These are phyloP conservation scores for Periconia digitata DNA, from an alignment of 2,329 filamentous ascomycete genomes.

Conservation along the genomic window DNA sequence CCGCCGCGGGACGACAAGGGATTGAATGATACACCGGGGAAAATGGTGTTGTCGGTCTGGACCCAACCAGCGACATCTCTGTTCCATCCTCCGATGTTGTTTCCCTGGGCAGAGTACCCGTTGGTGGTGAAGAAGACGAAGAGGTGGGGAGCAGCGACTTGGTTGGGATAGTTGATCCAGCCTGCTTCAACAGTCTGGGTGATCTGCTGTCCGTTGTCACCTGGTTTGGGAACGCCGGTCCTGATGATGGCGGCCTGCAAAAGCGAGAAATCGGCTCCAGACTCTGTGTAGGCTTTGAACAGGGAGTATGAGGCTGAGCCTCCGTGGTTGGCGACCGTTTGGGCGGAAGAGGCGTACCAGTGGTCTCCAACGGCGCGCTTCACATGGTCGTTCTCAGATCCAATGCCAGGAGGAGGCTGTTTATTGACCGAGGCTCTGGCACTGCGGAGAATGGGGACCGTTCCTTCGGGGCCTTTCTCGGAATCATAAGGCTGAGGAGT, in stretches of 20 bases:
- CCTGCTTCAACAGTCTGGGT: constrained; percentile 17
- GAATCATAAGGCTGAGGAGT: constrained; percentile 4
- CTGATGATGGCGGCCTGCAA: constrained; percentile 14
- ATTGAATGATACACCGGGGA: constrained; percentile 11
- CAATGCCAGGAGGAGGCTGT: neutral
- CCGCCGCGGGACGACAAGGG: constrained; percentile 14
- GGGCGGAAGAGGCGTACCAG: constrained; percentile 17
- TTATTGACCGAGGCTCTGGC: neutral
- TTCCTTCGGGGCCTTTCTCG: constrained; percentile 12
- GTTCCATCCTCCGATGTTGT: constrained; percentile 20
- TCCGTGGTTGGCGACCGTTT: constrained; percentile 12
- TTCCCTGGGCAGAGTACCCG: constrained; percentile 14
- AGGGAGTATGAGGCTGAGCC: constrained; percentile 14
- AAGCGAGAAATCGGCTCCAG: constrained; percentile 12
- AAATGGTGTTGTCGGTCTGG: constrained; percentile 14
- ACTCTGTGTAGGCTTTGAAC: constrained; percentile 15
- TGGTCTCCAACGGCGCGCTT: constrained; percentile 13
- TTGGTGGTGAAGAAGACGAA: constrained; percentile 20
- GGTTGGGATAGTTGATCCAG: constrained; percentile 19
- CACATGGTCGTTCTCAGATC: neutral
- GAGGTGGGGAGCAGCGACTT: constrained; percentile 14
- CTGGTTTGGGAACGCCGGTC: constrained; percentile 13
- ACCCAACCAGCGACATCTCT: constrained; percentile 18
- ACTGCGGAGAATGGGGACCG: constrained; percentile 8
- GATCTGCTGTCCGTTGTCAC: constrained; percentile 10